Evolutionary conservation across 306 rosid species (phyloP).

Genomic region (Dalbergia oliveri): DNA sequence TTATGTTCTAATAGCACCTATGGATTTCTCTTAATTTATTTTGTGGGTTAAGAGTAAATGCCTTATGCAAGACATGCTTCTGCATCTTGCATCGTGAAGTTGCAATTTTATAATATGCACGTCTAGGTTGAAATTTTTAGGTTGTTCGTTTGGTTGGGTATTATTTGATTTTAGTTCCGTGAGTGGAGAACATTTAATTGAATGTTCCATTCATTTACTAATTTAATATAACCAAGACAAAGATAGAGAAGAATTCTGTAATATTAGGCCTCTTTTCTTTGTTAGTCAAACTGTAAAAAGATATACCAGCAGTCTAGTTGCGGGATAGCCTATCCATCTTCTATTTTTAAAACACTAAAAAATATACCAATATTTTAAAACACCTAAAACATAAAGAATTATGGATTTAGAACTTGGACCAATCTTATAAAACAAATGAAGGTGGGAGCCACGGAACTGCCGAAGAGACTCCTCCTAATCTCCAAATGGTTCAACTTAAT

Average conservation of each 20-base stretch:
- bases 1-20: too few species aligned
- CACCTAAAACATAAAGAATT: not conserved
- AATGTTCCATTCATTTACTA: not conserved
- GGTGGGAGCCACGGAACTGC: constrained; percentile 11
- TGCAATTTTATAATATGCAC: too few species aligned
- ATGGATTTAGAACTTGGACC: not conserved
- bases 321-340: too few species aligned
- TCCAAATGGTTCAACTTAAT: constrained; percentile 25
- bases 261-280: not conserved
- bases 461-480: not conserved
- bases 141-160: not conserved
- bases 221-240: not conserved
- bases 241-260: not conserved
- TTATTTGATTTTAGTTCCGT: not conserved
- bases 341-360: not conserved
- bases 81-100: too few species aligned
- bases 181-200: not conserved
- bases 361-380: not conserved
- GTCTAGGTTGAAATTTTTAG: not conserved
- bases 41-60: too few species aligned
- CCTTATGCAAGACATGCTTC: too few species aligned
- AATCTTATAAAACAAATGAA: not conserved
- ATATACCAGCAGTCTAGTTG: too few species aligned
- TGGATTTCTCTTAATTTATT: too few species aligned
- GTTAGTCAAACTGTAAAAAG: not conserved